Evolutionary conservation across 2,329 filamentous ascomycete species (phyloP), one percentile per base, ranked within the genome.

Genomic region (Penicillium sp.): DNA sequence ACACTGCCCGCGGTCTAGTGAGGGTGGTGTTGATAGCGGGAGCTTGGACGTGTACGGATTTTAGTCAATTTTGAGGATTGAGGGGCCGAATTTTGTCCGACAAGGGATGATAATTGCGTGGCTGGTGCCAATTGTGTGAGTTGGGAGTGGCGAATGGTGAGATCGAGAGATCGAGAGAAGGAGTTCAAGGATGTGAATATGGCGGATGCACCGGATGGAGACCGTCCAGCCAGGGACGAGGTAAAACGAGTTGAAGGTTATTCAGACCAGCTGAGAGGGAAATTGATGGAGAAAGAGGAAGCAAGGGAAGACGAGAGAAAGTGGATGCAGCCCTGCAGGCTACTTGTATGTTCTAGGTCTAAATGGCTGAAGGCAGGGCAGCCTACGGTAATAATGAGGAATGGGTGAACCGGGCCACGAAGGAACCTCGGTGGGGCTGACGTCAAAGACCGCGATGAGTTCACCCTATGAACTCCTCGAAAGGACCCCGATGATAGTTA

Each of bases 241-340:
- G 28, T 18, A 3, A 27, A n/a, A 46, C 36, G 31, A 18, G 46
- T 20, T 13, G 20, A 45, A 35, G 24, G n/a, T 43, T 33, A 14
- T 48, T 60, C 59, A 63, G 60, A 35, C 60, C 60, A 60, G 60
- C 60, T 63, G 60, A 63, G 22, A 22, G 38, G 28, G 43, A 20
- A 27, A 39, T 20, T 25, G 10, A 49, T 18, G 35, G 28, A 38
- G 39, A 10, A 27, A 28, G 11, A 28, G 31, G 35, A 46, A 33
- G 25, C 22, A 43, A 38, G 41, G 51, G 25, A 25, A 41, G 20
- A 20, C 24, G n/a, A 31, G 31, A 3, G 38, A 38, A 28, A 41
- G 11, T 2, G n/a, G 35, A 20, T 44, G 43, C 31, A 48, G 42
- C 27, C 20, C 44, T 25, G 45, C 18, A 16, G 27, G 35, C 16